Evolutionary conservation across 2,329 filamentous ascomycete genomes (phyloP).

Genomic region (Meredithiella fracta): DNA sequence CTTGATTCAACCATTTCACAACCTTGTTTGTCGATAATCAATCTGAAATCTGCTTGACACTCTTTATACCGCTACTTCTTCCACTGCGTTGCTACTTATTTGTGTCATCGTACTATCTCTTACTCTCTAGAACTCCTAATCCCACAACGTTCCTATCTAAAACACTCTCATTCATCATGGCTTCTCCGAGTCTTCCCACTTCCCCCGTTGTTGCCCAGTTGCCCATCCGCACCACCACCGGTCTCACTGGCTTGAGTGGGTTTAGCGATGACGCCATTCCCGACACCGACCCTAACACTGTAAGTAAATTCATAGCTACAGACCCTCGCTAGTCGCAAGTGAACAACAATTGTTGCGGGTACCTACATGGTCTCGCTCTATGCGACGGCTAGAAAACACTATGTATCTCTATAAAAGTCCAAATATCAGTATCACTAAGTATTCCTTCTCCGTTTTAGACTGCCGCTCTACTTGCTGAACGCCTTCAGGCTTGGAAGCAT

Average conservation of each 20-base stretch:
- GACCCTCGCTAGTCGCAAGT: not conserved
- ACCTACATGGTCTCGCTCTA: not conserved
- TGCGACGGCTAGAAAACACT: too few relatives aligned
- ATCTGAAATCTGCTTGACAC: not conserved
- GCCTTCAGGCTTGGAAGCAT: conserved; percentile 91
- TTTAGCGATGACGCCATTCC: conserved; percentile 42
- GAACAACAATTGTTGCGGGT: not conserved
- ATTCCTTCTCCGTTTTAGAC: conserved; percentile 31
- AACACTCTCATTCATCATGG: conserved; percentile 2
- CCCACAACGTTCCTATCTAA: not conserved
- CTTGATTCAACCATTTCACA: not conserved
- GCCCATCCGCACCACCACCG: conserved; percentile 9
- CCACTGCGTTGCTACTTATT: not conserved
- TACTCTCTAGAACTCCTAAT: not conserved
- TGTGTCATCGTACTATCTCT: not conserved
- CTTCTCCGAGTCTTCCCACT: conserved; percentile 1
- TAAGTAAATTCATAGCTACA: conserved; percentile 23
- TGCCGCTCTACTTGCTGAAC: conserved; percentile 66
- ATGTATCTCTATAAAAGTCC: too few relatives aligned
- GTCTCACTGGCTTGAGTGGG: conserved; percentile 21
- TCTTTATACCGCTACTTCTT: not conserved
- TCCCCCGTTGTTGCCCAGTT: conserved; percentile 8
- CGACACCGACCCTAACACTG: conserved; percentile 40
- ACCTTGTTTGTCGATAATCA: not conserved
- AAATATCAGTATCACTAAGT: not conserved